Percentiles rank a stretch among this genome's conserved stretches.
Evolutionary conservation across 73 alveolate genomes (phyloP).

Genomic region (Breviolum minutum): DNA sequence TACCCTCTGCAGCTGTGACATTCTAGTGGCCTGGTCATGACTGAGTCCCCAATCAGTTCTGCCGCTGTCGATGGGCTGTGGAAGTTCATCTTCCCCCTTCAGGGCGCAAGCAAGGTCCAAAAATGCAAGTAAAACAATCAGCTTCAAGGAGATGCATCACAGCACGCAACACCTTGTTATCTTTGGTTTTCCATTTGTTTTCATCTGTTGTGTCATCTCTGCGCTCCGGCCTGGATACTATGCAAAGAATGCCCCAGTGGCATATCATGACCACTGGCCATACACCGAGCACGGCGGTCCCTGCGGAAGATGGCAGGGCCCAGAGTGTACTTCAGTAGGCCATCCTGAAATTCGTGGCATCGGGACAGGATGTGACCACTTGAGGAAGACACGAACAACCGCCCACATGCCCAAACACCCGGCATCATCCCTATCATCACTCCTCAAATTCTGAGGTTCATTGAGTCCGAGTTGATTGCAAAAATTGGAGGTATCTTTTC

Average conservation of each 20-base stretch:
- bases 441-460: background rate
- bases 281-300: constrained; percentile 29
- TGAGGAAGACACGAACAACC: background rate
- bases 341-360: constrained; percentile 19
- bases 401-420: too few species aligned
- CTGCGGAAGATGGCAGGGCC: constrained; percentile 92
- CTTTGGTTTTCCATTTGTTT: background rate
- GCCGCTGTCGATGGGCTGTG: background rate
- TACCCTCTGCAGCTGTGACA: background rate
- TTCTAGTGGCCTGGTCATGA: constrained; percentile 40
- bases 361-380: too few species aligned
- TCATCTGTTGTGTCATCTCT: background rate
- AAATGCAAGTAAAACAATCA: background rate
- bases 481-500: background rate
- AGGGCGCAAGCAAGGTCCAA: background rate
- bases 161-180: background rate
- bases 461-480: background rate
- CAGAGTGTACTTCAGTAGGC: constrained; percentile 67
- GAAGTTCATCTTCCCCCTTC: background rate
- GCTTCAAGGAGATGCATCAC: background rate
- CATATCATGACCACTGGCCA: constrained; percentile 20
- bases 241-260: constrained; percentile 88
- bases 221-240: constrained; percentile 46
- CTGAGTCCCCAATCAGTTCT: constrained; percentile 37
- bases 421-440: background rate